These are phyloP conservation scores for Cynara cardunculus DNA, from an alignment of 129 eudicot genomes.

Conservation along the genomic window DNA sequence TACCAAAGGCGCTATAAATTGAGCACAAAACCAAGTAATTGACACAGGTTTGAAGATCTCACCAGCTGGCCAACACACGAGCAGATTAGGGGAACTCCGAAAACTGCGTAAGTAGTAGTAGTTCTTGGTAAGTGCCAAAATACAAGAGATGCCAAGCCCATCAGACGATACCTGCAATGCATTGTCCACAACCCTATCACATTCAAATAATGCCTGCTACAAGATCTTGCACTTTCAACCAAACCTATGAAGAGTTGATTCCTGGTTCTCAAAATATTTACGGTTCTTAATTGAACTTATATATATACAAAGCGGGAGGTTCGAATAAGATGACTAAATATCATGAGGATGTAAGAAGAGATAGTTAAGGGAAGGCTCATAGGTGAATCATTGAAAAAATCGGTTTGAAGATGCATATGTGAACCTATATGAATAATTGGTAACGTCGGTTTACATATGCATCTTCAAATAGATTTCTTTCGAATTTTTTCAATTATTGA, in stretches of 20 bases:
- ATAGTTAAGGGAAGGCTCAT: background rate
- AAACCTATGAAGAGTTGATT: background rate
- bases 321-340: too few species aligned
- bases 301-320: too few species aligned
- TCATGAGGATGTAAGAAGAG: background rate
- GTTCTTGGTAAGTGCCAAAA: slow-evolving; percentile 6
- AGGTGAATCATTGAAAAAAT: background rate
- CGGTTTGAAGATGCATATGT: background rate
- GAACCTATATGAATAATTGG: background rate
- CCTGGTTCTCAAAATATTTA: too few species aligned
- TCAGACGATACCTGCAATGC: slow-evolving; percentile 26
- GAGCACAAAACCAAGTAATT: slow-evolving; percentile 33
- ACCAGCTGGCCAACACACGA: slow-evolving; percentile 17
- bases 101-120: slow-evolving; percentile 4
- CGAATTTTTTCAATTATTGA: too few species aligned
- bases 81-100: slow-evolving; percentile 9
- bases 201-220: background rate
- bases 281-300: background rate
- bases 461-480: background rate
- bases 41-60: slow-evolving; percentile 31
- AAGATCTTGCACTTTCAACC: background rate
- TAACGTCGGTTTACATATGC: background rate
- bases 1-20: slow-evolving; percentile 19
- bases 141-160: slow-evolving; percentile 21
- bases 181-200: slow-evolving; percentile 6